A percentile compares a stretch with the other conserved stretches of the same genome.
phyloP scores from a whole-genome alignment of 345 rosid species.

The Moricandia moricandioides region DNA sequence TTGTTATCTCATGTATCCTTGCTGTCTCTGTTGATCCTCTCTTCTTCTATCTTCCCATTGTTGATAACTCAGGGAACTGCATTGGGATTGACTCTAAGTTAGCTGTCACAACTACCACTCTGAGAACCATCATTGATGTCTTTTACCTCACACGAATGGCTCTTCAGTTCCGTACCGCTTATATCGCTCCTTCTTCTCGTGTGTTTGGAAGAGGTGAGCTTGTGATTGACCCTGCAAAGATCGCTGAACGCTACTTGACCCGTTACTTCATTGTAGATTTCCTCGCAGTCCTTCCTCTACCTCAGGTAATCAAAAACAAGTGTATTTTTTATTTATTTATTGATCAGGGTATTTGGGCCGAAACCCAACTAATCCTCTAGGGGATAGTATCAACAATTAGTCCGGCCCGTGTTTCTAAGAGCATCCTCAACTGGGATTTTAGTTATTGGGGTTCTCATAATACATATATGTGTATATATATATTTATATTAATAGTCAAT shows the following conservation, averaged over 20 bases:
- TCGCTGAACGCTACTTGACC: slow-evolving; percentile 61
- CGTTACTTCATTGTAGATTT: slow-evolving; percentile 72
- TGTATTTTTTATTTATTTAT: no score
- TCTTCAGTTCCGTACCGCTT: slow-evolving; percentile 81
- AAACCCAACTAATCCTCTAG: no score
- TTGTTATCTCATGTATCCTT: slow-evolving; percentile 67
- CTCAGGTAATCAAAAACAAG: slow-evolving; percentile 48
- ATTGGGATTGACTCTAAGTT: slow-evolving; percentile 56
- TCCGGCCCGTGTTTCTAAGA: no score
- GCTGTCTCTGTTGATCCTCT: slow-evolving; percentile 79
- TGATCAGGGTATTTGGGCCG: no score
- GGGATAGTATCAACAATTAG: no score
- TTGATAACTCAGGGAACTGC: slow-evolving; percentile 49
- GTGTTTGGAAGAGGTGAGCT: no score
- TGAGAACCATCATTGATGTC: slow-evolving; percentile 57
- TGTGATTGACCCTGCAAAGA: no score
- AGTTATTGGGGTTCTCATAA: no score
- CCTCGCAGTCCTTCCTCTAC: slow-evolving; percentile 73
- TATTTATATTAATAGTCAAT: no score
- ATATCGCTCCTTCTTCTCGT: no score
- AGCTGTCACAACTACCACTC: slow-evolving; percentile 58
- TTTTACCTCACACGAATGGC: slow-evolving; percentile 68
- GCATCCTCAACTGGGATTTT: no score
- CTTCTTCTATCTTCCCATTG: slow-evolving; percentile 76
- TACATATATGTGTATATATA: no score